Percentiles rank a stretch among this genome's conserved stretches.
Evolutionary conservation across 352 stramenopile genomes (phyloP).

Genomic region (Globisporangium polare): DNA sequence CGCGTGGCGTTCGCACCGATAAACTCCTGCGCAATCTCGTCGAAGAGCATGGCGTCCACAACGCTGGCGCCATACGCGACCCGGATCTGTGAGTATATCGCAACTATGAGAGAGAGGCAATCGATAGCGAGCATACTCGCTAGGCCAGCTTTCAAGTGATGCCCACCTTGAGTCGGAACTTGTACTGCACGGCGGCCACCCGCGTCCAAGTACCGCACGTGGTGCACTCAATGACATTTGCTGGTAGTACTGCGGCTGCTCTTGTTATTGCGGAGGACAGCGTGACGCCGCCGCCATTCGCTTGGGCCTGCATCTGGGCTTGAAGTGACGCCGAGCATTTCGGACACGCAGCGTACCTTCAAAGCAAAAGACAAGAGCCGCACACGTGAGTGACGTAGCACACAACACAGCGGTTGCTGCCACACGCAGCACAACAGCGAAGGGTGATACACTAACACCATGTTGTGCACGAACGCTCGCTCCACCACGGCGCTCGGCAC

Average conservation of each 20-base stretch:
- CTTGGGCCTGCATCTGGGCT: slow-evolving; percentile 19
- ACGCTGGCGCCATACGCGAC: slow-evolving; percentile 28
- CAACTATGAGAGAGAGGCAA: not conserved
- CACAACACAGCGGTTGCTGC: too few species aligned
- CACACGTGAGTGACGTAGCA: too few species aligned
- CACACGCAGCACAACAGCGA: not conserved
- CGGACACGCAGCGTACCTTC: slow-evolving; percentile 48
- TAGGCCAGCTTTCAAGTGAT: not conserved
- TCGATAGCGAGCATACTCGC: not conserved
- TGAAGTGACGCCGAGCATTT: slow-evolving; percentile 42
- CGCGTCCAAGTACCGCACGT: slow-evolving; percentile 22
- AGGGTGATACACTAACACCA: slow-evolving; percentile 29
- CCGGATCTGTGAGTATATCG: slow-evolving; percentile 22
- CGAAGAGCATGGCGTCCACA: slow-evolving; percentile 44
- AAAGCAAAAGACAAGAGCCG: not conserved
- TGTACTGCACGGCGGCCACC: slow-evolving; percentile 30
- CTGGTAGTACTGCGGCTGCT: not conserved
- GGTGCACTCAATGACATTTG: slow-evolving; percentile 19
- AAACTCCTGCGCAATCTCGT: slow-evolving; percentile 38
- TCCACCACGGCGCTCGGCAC: slow-evolving; percentile 48
- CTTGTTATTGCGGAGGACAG: not conserved
- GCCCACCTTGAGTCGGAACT: slow-evolving; percentile 47
- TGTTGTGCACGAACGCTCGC: slow-evolving; percentile 43
- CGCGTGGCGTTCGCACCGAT: slow-evolving; percentile 27
- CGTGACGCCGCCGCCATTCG: not conserved